phyloP scores from a whole-genome alignment of 2,329 filamentous ascomycete species.

The Trichoderma lentiforme region DNA sequence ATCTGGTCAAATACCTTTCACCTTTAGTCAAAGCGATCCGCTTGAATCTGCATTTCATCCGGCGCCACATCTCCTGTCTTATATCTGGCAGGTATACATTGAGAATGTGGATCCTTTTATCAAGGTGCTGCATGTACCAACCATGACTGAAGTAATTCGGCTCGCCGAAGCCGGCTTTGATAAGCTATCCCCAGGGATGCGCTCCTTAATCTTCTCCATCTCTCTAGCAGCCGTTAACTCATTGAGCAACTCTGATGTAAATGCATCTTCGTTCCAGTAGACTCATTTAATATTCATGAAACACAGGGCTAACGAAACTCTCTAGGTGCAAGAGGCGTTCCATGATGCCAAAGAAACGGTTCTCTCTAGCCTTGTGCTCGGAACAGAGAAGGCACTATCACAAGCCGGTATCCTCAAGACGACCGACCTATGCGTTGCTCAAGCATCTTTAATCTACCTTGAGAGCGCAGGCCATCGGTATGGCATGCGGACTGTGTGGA shows the following conservation, averaged over 20 bases:
- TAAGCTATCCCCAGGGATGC: conserved; percentile 18
- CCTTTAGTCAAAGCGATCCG: neutral
- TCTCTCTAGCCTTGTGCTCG: conserved; percentile 22
- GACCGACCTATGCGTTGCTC: conserved; percentile 25
- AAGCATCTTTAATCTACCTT: conserved; percentile 30
- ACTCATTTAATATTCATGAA: conserved; percentile 9
- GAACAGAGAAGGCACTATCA: conserved; percentile 27
- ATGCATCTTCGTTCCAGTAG: conserved; percentile 20
- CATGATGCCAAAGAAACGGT: neutral
- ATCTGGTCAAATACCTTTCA: neutral
- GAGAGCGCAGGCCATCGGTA: conserved; percentile 21
- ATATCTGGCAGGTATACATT: conserved; percentile 31
- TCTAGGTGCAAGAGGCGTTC: neutral
- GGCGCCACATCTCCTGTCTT: conserved; percentile 29
- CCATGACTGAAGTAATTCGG: conserved; percentile 22
- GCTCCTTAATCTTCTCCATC: conserved; percentile 29
- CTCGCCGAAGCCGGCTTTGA: conserved; percentile 24
- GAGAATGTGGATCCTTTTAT: conserved; percentile 33
- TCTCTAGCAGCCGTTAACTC: conserved; percentile 28
- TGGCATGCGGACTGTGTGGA: conserved; percentile 25
- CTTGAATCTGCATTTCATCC: conserved; percentile 20
- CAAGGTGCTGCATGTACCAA: conserved; percentile 29
- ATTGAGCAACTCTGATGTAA: conserved; percentile 24
- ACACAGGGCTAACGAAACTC: conserved; percentile 1
- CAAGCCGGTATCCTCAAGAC: conserved; percentile 25